Percentiles rank a stretch among this genome's conserved stretches.
Evolutionary conservation across 2,329 filamentous ascomycete genomes (phyloP).

Genomic region (Aulographum hederae): DNA sequence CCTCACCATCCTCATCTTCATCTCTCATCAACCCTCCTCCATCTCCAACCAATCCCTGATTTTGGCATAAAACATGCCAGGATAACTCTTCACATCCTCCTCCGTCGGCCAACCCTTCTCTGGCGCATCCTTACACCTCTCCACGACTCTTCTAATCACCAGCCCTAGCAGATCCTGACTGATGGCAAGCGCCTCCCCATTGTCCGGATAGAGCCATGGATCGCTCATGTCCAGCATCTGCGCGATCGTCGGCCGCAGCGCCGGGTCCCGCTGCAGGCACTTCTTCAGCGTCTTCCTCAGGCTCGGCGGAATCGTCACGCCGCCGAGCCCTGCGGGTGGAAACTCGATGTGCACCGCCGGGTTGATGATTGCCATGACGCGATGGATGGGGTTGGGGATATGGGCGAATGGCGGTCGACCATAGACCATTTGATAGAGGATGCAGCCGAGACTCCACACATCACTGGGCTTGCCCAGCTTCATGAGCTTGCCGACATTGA

Average conservation of each 20-base stretch:
- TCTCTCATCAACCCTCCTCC: not conserved
- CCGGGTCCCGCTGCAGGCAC: conserved; percentile 40
- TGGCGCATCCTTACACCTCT: conserved; percentile 34
- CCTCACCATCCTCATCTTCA: not conserved
- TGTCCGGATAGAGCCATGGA: conserved; percentile 36
- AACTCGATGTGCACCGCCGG: conserved; percentile 57
- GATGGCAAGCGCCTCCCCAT: conserved; percentile 29
- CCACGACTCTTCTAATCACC: conserved; percentile 40
- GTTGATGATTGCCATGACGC: conserved; percentile 75
- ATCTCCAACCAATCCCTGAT: not conserved
- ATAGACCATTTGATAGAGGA: conserved; percentile 95
- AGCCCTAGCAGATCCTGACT: conserved; percentile 37
- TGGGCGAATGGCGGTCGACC: conserved; percentile 92
- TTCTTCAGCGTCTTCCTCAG: conserved; percentile 36
- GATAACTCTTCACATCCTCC: conserved; percentile 31
- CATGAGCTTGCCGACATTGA: conserved; percentile 53
- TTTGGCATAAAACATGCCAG: conserved; percentile 24
- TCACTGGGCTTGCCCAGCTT: conserved; percentile 92
- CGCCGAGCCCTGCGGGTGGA: conserved; percentile 50
- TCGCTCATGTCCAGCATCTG: conserved; percentile 37
- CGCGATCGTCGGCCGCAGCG: conserved; percentile 35
- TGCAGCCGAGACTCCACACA: conserved; percentile 91
- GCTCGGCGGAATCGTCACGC: conserved; percentile 32
- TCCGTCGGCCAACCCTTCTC: conserved; percentile 33
- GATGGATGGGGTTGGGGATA: conserved; percentile 69